Percentiles rank a stretch among this genome's conserved stretches.
Conservation (phyloP, 345 rosid species). For the Linum tenue region DNA sequence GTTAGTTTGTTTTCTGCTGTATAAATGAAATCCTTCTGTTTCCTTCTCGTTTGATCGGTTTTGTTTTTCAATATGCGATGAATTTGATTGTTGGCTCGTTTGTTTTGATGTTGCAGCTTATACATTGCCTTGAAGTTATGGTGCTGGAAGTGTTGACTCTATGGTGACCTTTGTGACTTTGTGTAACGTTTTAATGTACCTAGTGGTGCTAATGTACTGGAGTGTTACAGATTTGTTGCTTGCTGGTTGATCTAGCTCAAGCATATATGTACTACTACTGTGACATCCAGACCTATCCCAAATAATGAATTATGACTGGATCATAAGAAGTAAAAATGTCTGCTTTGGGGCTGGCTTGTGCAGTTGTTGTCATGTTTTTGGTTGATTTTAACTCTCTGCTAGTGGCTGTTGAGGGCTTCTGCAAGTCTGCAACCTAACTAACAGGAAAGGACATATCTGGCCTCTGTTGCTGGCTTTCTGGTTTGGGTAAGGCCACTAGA, state of each 20-base stretch:
- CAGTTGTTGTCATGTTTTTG: too few relatives aligned
- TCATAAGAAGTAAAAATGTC: too few relatives aligned
- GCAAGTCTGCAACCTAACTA: too few relatives aligned
- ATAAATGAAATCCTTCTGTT: not conserved
- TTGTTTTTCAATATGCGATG: not conserved
- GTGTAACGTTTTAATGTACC: too few relatives aligned
- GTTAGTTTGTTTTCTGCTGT: constrained; percentile 9
- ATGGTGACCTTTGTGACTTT: not conserved
- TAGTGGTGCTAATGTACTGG: not conserved
- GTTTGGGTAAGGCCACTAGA: too few relatives aligned
- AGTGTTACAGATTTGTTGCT: not conserved
- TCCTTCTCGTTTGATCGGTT: not conserved
- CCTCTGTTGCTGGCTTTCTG: too few relatives aligned
- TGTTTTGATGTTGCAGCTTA: not conserved
- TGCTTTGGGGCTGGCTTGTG: too few relatives aligned
- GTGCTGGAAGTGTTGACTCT: not conserved
- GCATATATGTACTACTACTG: not conserved
- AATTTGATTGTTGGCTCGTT: not conserved
- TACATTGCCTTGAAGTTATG: not conserved
- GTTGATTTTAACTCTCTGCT: too few relatives aligned
- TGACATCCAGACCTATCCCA: not conserved
- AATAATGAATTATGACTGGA: not conserved
- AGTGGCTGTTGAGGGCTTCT: too few relatives aligned
- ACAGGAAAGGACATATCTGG: too few relatives aligned
- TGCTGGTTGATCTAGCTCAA: not conserved